Evolutionary conservation across 225 moss, liverwort and hornwort species (phyloP).

Genomic region (Ulota crispa): DNA sequence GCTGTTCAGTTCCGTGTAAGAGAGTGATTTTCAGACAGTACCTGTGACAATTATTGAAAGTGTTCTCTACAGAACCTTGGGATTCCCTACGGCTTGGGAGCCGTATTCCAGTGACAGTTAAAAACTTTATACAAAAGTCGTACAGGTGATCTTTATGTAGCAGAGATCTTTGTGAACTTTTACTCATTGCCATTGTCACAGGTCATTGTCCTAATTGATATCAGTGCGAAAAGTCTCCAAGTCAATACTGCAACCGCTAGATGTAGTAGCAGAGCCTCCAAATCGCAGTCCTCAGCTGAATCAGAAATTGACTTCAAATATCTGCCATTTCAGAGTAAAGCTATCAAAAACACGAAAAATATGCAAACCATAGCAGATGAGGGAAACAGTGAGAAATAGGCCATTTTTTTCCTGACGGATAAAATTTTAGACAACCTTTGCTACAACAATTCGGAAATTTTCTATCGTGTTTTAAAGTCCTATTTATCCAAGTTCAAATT

Average conservation of each 20-base stretch:
- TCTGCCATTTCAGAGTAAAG: slow-evolving; percentile 28
- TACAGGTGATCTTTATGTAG: slow-evolving; percentile 38
- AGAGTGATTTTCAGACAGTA: slow-evolving; percentile 72
- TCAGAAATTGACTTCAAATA: not conserved
- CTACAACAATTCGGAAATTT: not conserved
- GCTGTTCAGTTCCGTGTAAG: slow-evolving; percentile 75
- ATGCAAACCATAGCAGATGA: not conserved
- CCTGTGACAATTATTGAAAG: slow-evolving; percentile 33
- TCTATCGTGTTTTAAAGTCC: not conserved
- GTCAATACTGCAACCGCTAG: not conserved
- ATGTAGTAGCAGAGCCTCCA: slow-evolving; percentile 4
- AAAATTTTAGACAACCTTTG: not conserved
- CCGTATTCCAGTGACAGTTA: slow-evolving; percentile 64
- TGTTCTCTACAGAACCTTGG: slow-evolving; percentile 35
- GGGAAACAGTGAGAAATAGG: not conserved
- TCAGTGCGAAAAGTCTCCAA: not conserved
- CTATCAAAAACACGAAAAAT: not conserved
- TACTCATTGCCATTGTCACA: slow-evolving; percentile 38
- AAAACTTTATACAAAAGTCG: slow-evolving; percentile 66
- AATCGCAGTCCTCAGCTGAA: slow-evolving; percentile 3
- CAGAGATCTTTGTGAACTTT: slow-evolving; percentile 21
- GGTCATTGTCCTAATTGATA: slow-evolving; percentile 30
- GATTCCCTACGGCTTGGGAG: slow-evolving; percentile 37
- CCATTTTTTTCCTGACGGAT: not conserved
- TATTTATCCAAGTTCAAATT: not conserved